Evolutionary conservation across 2,329 filamentous ascomycete species (phyloP).

Genomic region (Fusarium devonianum): DNA sequence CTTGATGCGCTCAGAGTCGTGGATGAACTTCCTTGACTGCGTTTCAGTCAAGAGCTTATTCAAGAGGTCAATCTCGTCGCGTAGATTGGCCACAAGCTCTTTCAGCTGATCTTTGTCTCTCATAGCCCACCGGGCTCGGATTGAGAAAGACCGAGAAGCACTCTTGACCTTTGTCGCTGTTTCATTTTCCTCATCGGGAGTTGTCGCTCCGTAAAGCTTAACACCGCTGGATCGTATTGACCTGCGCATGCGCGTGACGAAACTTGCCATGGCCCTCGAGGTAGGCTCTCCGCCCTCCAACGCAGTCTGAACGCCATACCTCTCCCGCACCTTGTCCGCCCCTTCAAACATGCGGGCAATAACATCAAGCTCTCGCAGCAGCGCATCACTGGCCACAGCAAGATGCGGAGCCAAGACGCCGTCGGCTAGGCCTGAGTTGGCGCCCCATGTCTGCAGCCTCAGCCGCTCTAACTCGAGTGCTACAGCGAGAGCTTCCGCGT

Average conservation of each 20-base stretch:
- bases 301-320: not conserved
- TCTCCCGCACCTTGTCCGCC: not conserved
- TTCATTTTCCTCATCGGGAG: not conserved
- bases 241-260: slow-evolving; percentile 4
- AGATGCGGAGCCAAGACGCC: not conserved
- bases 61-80: not conserved
- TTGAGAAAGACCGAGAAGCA: not conserved
- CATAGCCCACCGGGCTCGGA: slow-evolving; percentile 2
- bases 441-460: slow-evolving; percentile 3
- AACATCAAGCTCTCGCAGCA: not conserved
- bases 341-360: slow-evolving; percentile 3
- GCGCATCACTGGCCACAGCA: not conserved
- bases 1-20: slow-evolving; percentile 2
- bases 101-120: slow-evolving; percentile 1
- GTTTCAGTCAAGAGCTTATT: slow-evolving; percentile 9
- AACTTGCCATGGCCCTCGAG: not conserved
- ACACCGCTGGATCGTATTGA: slow-evolving; percentile 2
- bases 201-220: not conserved
- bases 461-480: slow-evolving; percentile 3
- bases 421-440: slow-evolving; percentile 4
- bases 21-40: not conserved
- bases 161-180: not conserved
- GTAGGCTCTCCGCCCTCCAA: not conserved
- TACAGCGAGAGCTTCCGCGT: not conserved
- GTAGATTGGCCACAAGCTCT: not conserved